Evolutionary conservation across 148 eudicot genomes (phyloP).

Genomic region (Salicornia ramosissima): DNA sequence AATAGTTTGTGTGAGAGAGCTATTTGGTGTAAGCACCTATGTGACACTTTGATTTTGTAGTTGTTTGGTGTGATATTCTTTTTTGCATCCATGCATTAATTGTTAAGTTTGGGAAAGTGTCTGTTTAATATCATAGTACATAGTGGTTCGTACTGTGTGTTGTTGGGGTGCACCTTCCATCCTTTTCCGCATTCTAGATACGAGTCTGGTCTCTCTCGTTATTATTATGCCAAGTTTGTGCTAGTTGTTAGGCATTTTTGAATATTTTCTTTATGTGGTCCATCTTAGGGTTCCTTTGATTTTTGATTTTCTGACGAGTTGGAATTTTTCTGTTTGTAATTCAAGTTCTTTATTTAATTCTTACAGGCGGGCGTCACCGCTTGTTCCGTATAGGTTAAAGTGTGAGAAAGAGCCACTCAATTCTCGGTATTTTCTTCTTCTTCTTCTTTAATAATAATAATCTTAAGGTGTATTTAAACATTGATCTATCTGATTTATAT

Average conservation of each 20-base stretch:
- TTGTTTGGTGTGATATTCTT: not conserved
- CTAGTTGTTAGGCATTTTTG: not conserved
- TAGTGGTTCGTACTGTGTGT: not conserved
- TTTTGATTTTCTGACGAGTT: not conserved
- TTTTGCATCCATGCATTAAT: not conserved
- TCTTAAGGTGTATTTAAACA: not conserved
- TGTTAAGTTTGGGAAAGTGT: constrained; percentile 1
- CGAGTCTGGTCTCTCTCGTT: not conserved
- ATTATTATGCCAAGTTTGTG: not conserved
- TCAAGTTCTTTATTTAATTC: constrained; percentile 1
- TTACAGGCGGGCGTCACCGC: constrained; percentile 62
- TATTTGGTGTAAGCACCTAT: not conserved
- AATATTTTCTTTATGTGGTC: not conserved
- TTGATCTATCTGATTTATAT: not conserved
- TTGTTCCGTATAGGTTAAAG: constrained; percentile 63
- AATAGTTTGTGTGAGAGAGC: not conserved
- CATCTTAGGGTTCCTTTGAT: not conserved
- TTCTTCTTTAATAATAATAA: constrained; percentile 5
- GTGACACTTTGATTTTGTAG: not conserved
- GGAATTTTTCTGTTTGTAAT: not conserved
- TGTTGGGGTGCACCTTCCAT: no score
- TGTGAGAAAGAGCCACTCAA: constrained; percentile 92
- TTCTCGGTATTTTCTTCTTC: constrained; percentile 55
- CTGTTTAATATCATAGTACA: not conserved
- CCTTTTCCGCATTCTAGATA: no score